Percentiles rank a stretch among this genome's conserved stretches.
phyloP scores from a whole-genome alignment of 148 eudicot species.

The Fagopyrum homotropicum region DNA sequence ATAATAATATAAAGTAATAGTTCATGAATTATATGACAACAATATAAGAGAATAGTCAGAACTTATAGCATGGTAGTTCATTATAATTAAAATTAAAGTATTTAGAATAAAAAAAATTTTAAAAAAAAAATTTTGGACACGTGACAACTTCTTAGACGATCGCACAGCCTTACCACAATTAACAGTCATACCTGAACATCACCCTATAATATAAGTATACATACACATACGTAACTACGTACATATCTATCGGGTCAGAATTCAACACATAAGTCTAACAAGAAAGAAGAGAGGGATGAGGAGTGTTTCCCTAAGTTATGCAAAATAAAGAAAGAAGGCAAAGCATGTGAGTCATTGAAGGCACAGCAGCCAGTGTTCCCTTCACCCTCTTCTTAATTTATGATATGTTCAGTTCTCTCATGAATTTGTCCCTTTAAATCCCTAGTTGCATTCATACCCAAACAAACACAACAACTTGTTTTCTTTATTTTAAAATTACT shows the following conservation, averaged over 20 bases:
- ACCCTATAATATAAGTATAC: too few relatives aligned
- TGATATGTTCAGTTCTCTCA: neutral
- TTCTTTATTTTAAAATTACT: neutral
- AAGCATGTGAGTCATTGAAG: conserved; percentile 10
- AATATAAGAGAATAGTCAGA: too few relatives aligned
- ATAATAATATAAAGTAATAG: too few relatives aligned
- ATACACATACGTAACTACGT: too few relatives aligned
- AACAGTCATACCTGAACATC: too few relatives aligned
- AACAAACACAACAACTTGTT: neutral
- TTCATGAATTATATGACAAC: too few relatives aligned
- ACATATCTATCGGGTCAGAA: neutral
- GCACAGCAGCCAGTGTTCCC: neutral
- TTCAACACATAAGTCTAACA: neutral
- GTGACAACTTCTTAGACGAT: too few relatives aligned
- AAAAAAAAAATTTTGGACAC: too few relatives aligned
- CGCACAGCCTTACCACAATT: too few relatives aligned
- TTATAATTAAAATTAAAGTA: too few relatives aligned
- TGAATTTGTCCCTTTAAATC: neutral
- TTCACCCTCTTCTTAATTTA: neutral
- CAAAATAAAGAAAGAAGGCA: neutral
- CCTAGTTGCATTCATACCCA: neutral
- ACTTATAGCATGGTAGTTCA: too few relatives aligned
- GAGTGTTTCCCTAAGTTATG: neutral
- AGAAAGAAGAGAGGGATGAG: neutral
- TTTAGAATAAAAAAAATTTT: too few relatives aligned